Percentiles rank a stretch among this genome's conserved stretches.
Evolutionary conservation across 2,329 filamentous ascomycete species (phyloP).

Genomic region (Colletotrichum higginsianum): DNA sequence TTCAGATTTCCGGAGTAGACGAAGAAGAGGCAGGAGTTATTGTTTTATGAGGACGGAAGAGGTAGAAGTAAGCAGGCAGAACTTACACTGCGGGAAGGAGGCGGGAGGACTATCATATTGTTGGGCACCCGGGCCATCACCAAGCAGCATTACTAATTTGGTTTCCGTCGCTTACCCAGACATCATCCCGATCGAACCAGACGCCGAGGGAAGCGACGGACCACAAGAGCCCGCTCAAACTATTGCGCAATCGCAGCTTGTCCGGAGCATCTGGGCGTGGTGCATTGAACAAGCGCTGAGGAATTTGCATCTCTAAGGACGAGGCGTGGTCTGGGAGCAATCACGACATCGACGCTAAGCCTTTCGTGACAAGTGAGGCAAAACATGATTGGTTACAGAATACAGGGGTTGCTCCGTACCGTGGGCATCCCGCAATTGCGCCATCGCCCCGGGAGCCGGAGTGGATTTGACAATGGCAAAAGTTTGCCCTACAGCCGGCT

Average conservation of each 20-base stretch:
- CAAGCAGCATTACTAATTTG: conserved; percentile 44
- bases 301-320: conserved; percentile 36
- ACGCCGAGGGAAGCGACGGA: conserved; percentile 26
- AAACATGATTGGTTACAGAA: conserved; percentile 54
- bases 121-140: conserved; percentile 38
- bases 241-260: conserved; percentile 56
- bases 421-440: conserved; percentile 43
- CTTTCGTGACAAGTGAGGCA: conserved; percentile 59
- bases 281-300: conserved; percentile 36
- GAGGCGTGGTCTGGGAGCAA: conserved; percentile 54
- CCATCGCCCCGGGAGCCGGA: conserved; percentile 41
- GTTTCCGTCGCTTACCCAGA: conserved; percentile 19
- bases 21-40: conserved; percentile 15
- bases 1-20: conserved; percentile 12
- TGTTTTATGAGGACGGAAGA: conserved; percentile 41
- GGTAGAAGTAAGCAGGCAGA: conserved; percentile 11
- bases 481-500: conserved; percentile 22
- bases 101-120: conserved; percentile 32
- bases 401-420: conserved; percentile 38
- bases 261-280: conserved; percentile 12
- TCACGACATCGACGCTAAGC: conserved; percentile 69
- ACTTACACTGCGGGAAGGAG: conserved; percentile 41
- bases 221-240: conserved; percentile 27
- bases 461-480: conserved; percentile 26
- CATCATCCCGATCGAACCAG: conserved; percentile 34